Percentiles rank a stretch among this genome's conserved stretches.
Conservation (phyloP, 2,329 filamentous ascomycete genomes). For the Ceratocystis huliohia region DNA sequence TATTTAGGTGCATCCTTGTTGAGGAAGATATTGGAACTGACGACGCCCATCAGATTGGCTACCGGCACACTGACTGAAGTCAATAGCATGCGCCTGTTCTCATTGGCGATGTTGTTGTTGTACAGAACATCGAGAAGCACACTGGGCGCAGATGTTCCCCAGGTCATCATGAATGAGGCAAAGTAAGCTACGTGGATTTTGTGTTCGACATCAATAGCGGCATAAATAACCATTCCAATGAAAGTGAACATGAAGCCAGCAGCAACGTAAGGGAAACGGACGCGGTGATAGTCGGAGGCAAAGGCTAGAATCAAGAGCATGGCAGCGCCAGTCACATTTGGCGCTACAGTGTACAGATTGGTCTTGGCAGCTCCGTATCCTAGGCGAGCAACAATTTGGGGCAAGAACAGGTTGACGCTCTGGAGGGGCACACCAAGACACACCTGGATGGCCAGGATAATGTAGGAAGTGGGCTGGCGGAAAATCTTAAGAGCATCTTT, state of each 20-base stretch:
- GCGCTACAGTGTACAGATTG: slow-evolving; percentile 71
- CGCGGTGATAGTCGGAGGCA: slow-evolving; percentile 50
- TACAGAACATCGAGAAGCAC: slow-evolving; percentile 56
- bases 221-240: slow-evolving; percentile 66
- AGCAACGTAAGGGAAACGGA: slow-evolving; percentile 62
- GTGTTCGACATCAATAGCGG: slow-evolving; percentile 50
- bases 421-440: slow-evolving; percentile 49
- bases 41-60: slow-evolving; percentile 64
- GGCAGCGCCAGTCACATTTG: slow-evolving; percentile 60
- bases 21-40: slow-evolving; percentile 56
- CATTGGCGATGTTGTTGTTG: slow-evolving; percentile 72
- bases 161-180: slow-evolving; percentile 71
- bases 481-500: slow-evolving; percentile 41
- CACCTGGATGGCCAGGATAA: slow-evolving; percentile 42
- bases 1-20: slow-evolving; percentile 54
- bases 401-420: slow-evolving; percentile 41
- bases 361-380: slow-evolving; percentile 44
- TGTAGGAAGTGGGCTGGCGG: slow-evolving; percentile 36
- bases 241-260: slow-evolving; percentile 63
- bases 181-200: slow-evolving; percentile 59
- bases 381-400: slow-evolving; percentile 41
- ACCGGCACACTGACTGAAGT: slow-evolving; percentile 62
- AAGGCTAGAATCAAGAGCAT: slow-evolving; percentile 64
- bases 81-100: slow-evolving; percentile 56
- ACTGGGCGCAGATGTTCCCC: slow-evolving; percentile 62